Conservation (phyloP, 2,329 filamentous ascomycete genomes). For the Epichloe sp. region DNA sequence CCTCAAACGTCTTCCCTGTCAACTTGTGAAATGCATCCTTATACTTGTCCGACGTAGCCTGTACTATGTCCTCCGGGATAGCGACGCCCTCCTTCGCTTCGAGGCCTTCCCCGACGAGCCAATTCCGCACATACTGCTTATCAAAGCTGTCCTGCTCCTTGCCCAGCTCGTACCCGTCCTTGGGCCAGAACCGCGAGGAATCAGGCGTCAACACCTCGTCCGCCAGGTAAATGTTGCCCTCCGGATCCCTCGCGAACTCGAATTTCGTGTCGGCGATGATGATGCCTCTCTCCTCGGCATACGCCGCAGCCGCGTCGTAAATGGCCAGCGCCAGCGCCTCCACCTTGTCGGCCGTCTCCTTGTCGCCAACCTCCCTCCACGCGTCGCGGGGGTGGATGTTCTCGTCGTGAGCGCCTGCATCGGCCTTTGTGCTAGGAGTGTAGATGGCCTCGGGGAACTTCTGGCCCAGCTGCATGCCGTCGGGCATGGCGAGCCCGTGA, state of each 20-base stretch:
- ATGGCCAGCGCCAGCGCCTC: constrained; percentile 19
- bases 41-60: constrained; percentile 9
- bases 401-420: constrained; percentile 64
- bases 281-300: constrained; percentile 35
- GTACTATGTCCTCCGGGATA: constrained; percentile 46
- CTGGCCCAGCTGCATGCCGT: constrained; percentile 57
- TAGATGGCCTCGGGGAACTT: constrained; percentile 55
- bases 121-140: constrained; percentile 76
- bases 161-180: constrained; percentile 49
- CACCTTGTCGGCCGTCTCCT: constrained; percentile 18
- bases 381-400: constrained; percentile 67
- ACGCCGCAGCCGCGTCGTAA: constrained; percentile 38
- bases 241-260: constrained; percentile 39
- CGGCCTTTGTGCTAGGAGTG: constrained; percentile 70
- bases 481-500: constrained; percentile 58
- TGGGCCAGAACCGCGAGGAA: constrained; percentile 77
- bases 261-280: constrained; percentile 31
- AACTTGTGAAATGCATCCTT: constrained; percentile 33
- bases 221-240: constrained; percentile 32
- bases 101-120: constrained; percentile 58
- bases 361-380: constrained; percentile 25
- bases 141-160: constrained; percentile 73
- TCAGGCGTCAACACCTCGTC: constrained; percentile 82
- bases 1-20: constrained; percentile 37
- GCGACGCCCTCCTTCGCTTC: constrained; percentile 32